Base-by-base conservation (phyloP, 176 grass and related monocot species). In the Aegilops speltoides region DNA sequence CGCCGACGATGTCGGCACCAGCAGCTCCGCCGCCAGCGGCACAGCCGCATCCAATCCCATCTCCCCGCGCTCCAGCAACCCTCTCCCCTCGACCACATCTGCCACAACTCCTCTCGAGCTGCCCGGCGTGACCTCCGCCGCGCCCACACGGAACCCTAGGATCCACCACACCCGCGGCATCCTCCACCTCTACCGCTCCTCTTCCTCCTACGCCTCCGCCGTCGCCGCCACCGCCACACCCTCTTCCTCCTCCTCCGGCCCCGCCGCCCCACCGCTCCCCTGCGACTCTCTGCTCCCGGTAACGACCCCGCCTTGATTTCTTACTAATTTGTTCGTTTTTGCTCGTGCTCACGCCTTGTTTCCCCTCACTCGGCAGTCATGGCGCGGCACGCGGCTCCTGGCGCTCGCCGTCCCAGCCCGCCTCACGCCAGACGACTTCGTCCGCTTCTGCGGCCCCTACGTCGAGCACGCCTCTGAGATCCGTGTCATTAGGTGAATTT, bases 361-460 rank as follows among this genome's bases (percentile, higher is more conserved):
- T 3, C 48, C 83, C 79, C 13, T 63, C 14, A 23, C 59, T 54
- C 24, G 43, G 34, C 71, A 95, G 93, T 23, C 73, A 20, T 89
- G 84, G 79, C 91, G 93, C 7, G 91, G 88, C 28, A 96, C 92
- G 8, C 79, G 86, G 12, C 92, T 98, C 76, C 85, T 93, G 43
- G 86, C 96, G 37, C 93, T 98, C n/a, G 92, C 92, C 2, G 94
- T 98, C 29, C 91, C 93, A 8, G 71, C 83, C 28, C 85, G 79
- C 56, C 79, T 98, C 77, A 87, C 92, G 14, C 93, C 93, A 9
- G 96, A 98, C 6, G 93, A 98, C 73, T 94, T 98, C 63, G 59
- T 96, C 32, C 91, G 92, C 64, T 95, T 98, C 40, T 98, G 97
- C 14, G 92, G 91, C 14, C 87, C 93, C 48, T 92, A 86, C 50